phyloP scores from a whole-genome alignment of 2,329 filamentous ascomycete genomes.

The Sphaceloma murrayae region DNA sequence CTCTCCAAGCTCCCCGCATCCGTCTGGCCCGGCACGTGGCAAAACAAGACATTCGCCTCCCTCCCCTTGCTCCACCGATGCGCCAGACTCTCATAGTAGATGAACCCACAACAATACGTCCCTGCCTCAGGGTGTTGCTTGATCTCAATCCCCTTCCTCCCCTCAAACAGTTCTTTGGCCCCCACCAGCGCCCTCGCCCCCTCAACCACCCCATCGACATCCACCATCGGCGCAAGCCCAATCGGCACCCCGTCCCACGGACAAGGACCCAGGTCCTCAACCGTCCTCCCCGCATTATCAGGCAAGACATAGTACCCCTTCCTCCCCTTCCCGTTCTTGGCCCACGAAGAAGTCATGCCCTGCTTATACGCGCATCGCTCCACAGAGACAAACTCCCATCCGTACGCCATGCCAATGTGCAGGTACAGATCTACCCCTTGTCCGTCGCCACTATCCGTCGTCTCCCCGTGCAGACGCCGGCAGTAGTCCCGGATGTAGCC shows the following conservation, averaged over 20 bases:
- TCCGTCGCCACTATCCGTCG: not conserved
- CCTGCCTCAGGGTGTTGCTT: slow-evolving; percentile 17
- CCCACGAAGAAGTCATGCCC: slow-evolving; percentile 14
- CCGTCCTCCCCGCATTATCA: slow-evolving; percentile 16
- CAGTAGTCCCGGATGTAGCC: slow-evolving; percentile 16
- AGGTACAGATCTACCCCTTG: slow-evolving; percentile 17
- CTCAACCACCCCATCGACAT: slow-evolving; percentile 15
- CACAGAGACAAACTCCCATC: slow-evolving; percentile 16
- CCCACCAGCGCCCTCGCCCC: slow-evolving; percentile 9
- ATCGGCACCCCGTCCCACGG: slow-evolving; percentile 18
- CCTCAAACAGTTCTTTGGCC: not conserved
- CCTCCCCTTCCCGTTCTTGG: not conserved
- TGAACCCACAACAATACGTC: slow-evolving; percentile 18
- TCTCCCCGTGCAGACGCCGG: slow-evolving; percentile 9
- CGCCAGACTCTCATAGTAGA: slow-evolving; percentile 19
- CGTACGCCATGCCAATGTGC: slow-evolving; percentile 18
- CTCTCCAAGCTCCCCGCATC: slow-evolving; percentile 10
- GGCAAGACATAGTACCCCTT: slow-evolving; percentile 13
- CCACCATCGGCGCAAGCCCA: slow-evolving; percentile 14
- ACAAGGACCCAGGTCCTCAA: slow-evolving; percentile 12
- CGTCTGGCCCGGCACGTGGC: slow-evolving; percentile 17
- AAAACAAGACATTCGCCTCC: slow-evolving; percentile 17
- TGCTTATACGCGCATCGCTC: slow-evolving; percentile 18
- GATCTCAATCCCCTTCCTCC: slow-evolving; percentile 10
- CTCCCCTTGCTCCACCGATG: slow-evolving; percentile 9